A percentile compares a stretch with the other conserved stretches of the same genome.
Evolutionary conservation across 371 early-diverging fungal genomes (phyloP).

Genomic region (Thermomucor indicae-seudaticae): DNA sequence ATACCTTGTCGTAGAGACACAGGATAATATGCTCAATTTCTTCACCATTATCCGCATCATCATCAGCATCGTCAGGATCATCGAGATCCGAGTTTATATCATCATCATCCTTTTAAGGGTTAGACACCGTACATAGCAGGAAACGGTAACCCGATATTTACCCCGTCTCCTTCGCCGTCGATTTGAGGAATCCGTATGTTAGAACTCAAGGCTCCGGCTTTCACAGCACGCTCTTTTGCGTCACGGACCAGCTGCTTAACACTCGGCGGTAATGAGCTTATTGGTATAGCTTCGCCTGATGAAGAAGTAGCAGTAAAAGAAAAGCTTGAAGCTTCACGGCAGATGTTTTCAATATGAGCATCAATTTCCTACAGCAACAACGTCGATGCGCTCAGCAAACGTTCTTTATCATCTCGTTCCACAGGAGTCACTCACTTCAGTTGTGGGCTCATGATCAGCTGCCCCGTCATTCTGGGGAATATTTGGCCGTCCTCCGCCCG

Average conservation of each 20-base stretch:
- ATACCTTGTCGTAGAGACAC: slow-evolving; percentile 93
- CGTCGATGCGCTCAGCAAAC: too few species aligned
- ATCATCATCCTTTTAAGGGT: slow-evolving; percentile 51
- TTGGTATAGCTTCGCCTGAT: slow-evolving; percentile 27
- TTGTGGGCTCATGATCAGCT: slow-evolving; percentile 21
- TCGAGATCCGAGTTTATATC: slow-evolving; percentile 85
- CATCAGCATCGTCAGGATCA: slow-evolving; percentile 70
- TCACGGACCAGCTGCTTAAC: slow-evolving; percentile 36
- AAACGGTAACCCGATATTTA: slow-evolving; percentile 2
- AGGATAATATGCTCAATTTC: slow-evolving; percentile 85
- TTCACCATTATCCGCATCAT: slow-evolving; percentile 73
- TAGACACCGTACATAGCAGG: not conserved
- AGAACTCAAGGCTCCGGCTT: slow-evolving; percentile 25
- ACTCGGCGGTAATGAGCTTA: slow-evolving; percentile 31
- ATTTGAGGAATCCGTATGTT: slow-evolving; percentile 38
- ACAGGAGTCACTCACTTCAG: slow-evolving; percentile 12
- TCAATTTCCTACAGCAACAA: slow-evolving; percentile 40
- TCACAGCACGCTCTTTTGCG: slow-evolving; percentile 27
- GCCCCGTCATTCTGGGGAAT: slow-evolving; percentile 46
- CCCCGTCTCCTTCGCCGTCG: slow-evolving; percentile 53
- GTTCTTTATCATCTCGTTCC: not conserved
- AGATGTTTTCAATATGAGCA: slow-evolving; percentile 26
- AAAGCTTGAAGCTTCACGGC: slow-evolving; percentile 3
- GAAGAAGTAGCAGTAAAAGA: slow-evolving; percentile 26
- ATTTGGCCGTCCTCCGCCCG: slow-evolving; percentile 28